Evolutionary conservation across 495 filamentous ascomycete species (phyloP).

Genomic region (Hypoxylon crocopeplum): DNA sequence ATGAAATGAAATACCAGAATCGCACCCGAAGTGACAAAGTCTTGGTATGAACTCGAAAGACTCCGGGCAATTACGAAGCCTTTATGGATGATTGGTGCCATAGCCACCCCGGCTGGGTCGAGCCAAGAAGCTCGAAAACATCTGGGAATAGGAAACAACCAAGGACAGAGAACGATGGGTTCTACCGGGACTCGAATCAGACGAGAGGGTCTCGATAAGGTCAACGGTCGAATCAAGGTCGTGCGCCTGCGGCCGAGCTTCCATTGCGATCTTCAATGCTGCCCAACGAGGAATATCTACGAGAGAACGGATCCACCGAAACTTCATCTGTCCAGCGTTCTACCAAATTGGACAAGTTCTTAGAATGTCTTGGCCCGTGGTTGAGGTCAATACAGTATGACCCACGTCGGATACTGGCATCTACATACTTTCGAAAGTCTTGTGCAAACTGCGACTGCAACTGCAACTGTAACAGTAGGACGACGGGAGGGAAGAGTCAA

Average conservation of each 20-base stretch:
- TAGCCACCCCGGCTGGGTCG: conserved; percentile 21
- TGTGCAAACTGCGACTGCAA: no score
- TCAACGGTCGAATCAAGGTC: conserved; percentile 13
- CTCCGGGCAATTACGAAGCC: conserved; percentile 31
- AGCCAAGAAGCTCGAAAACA: conserved; percentile 34
- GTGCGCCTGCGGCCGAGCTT: conserved; percentile 21
- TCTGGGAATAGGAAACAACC: conserved; percentile 36
- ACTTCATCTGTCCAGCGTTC: conserved; percentile 5
- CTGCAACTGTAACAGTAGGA: no score
- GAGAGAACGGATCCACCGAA: conserved; percentile 22
- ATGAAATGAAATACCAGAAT: conserved; percentile 35
- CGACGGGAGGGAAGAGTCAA: neutral
- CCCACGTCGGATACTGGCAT: no score
- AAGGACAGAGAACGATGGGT: conserved; percentile 14
- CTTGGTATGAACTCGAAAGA: conserved; percentile 16
- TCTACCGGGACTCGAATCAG: conserved; percentile 23
- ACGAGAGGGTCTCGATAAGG: conserved; percentile 30
- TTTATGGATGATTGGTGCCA: conserved; percentile 32
- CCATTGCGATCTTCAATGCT: conserved; percentile 38
- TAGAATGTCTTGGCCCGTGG: neutral
- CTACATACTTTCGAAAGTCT: no score
- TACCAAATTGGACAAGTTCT: conserved; percentile 12
- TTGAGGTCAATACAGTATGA: conserved; percentile 10
- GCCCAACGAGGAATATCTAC: conserved; percentile 24
- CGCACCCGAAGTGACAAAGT: conserved; percentile 17